phyloP scores from a whole-genome alignment of 495 filamentous ascomycete species.

The Tuber microsphaerosporum region DNA sequence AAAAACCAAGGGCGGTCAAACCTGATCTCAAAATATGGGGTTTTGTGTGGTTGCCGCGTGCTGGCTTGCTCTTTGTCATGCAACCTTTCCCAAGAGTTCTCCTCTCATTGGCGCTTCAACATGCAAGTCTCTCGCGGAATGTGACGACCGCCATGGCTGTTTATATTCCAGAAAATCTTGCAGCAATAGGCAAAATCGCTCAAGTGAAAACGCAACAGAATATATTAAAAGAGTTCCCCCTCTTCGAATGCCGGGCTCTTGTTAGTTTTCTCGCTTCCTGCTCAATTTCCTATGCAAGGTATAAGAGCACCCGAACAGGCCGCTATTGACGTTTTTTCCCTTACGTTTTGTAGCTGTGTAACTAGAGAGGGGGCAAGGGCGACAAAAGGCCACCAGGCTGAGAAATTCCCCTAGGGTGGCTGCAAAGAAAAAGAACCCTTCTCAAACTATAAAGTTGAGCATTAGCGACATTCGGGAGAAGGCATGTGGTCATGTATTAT shows the following conservation, averaged over 20 bases:
- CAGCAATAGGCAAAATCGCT: constrained; percentile 35
- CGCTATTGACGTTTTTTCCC: background rate
- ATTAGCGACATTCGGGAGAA: constrained; percentile 1
- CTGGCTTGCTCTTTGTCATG: constrained; percentile 15
- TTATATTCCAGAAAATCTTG: constrained; percentile 32
- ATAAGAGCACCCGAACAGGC: constrained; percentile 2
- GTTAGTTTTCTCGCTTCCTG: background rate
- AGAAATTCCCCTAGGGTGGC: background rate
- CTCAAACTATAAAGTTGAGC: background rate
- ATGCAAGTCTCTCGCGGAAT: constrained; percentile 15
- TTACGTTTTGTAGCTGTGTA: background rate
- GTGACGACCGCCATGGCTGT: constrained; percentile 30
- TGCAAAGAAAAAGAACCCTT: background rate
- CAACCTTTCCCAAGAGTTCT: constrained; percentile 18
- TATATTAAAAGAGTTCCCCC: constrained; percentile 19
- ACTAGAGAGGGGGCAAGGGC: background rate
- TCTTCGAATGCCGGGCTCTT: constrained; percentile 3
- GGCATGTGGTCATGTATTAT: background rate
- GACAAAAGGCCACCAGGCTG: background rate
- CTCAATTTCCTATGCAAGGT: constrained; percentile 6
- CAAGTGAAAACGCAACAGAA: constrained; percentile 27
- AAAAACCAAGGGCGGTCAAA: constrained; percentile 12
- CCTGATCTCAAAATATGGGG: constrained; percentile 31
- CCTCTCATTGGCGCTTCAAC: constrained; percentile 23
- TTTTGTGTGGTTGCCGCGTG: constrained; percentile 12